Conservation (phyloP, 1,139 yeast genomes). For the Yamadazyma aaseri region DNA sequence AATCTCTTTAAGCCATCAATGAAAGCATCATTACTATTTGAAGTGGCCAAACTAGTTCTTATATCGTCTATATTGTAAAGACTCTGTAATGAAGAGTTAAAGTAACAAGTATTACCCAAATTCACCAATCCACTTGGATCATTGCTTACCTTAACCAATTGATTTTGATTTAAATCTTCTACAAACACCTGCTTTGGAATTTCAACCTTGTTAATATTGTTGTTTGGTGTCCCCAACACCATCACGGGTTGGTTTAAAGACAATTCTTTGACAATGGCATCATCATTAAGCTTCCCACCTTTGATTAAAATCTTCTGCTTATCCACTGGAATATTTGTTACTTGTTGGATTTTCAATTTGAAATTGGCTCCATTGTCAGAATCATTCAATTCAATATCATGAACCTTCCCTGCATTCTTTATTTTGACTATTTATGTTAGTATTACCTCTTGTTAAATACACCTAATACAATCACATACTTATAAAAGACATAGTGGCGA, state of each 20-base stretch:
- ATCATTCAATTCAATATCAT: constrained; percentile 62
- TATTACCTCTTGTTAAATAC: not conserved
- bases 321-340: constrained; percentile 79
- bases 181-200: constrained; percentile 55
- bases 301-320: constrained; percentile 89
- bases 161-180: constrained; percentile 62
- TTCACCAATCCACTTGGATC: constrained; percentile 84
- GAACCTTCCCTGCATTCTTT: constrained; percentile 82
- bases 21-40: constrained; percentile 14
- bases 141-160: constrained; percentile 35
- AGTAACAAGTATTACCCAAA: constrained; percentile 92
- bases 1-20: constrained; percentile 36
- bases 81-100: constrained; percentile 86
- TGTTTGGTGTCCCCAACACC: constrained; percentile 91
- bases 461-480: constrained; percentile 7
- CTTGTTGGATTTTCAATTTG: constrained; percentile 66
- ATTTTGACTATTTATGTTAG: constrained; percentile 30
- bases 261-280: constrained; percentile 41
- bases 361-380: constrained; percentile 64
- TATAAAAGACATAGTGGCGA: constrained; percentile 9
- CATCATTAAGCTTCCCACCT: constrained; percentile 84
- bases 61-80: constrained; percentile 68
- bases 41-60: constrained; percentile 27
- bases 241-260: constrained; percentile 68
- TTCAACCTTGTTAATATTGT: constrained; percentile 61